A percentile compares a stretch with the other conserved stretches of the same genome.
Evolutionary conservation across 129 eudicot genomes (phyloP).

Genomic region (Pseudognaphalium luteoalbum): DNA sequence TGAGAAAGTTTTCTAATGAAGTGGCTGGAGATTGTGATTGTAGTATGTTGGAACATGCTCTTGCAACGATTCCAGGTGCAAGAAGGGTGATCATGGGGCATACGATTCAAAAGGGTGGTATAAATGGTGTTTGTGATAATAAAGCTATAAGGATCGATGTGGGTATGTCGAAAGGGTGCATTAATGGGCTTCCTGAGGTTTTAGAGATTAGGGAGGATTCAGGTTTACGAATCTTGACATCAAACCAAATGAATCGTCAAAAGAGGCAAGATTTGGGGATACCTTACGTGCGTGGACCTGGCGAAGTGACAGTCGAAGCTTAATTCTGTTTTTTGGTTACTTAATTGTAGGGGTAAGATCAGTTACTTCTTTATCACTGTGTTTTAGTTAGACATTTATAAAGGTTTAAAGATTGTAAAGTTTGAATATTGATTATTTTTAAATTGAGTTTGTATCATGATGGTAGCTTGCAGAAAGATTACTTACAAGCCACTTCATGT

Average conservation of each 20-base stretch:
- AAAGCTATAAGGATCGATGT: constrained; percentile 82
- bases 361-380: too few relatives aligned
- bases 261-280: constrained; percentile 25
- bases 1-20: constrained; percentile 59
- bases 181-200: constrained; percentile 75
- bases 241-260: constrained; percentile 40
- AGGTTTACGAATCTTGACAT: constrained; percentile 58
- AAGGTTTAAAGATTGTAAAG: too few relatives aligned
- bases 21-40: constrained; percentile 69
- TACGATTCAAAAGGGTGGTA: constrained; percentile 75
- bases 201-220: constrained; percentile 59
- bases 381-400: too few relatives aligned
- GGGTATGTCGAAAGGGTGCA: constrained; percentile 82
- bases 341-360: neutral
- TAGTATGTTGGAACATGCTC: constrained; percentile 64
- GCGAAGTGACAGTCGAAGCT: constrained; percentile 27
- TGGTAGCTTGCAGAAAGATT: neutral
- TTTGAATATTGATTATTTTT: too few relatives aligned
- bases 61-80: constrained; percentile 79
- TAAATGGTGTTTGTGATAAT: constrained; percentile 58
- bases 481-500: neutral
- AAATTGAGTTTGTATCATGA: neutral
- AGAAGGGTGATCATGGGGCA: constrained; percentile 96
- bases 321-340: neutral
- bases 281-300: neutral